Evolutionary conservation across 192 early-diverging fungal species (phyloP).

Genomic region (Umbelopsis isabellina): DNA sequence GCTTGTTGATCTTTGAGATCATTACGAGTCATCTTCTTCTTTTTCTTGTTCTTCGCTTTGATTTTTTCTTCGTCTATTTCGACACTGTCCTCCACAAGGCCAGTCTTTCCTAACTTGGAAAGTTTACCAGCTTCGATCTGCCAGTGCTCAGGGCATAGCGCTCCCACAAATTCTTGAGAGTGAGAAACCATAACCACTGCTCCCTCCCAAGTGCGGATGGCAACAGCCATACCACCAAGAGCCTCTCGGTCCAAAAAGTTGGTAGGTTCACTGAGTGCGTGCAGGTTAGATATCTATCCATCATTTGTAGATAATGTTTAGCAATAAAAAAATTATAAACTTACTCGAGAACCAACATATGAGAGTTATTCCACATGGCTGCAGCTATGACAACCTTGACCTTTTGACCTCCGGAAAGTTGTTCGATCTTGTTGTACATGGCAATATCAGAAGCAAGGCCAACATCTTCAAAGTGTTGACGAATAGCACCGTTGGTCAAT

Average conservation of each 20-base stretch:
- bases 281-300: constrained; percentile 52
- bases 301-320: not conserved
- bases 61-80: constrained; percentile 49
- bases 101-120: constrained; percentile 45
- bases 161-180: constrained; percentile 72
- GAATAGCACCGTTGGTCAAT: constrained; percentile 67
- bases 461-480: constrained; percentile 72
- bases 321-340: constrained; percentile 67
- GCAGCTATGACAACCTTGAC: constrained; percentile 86
- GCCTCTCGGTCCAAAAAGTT: constrained; percentile 79
- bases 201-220: constrained; percentile 74
- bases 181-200: constrained; percentile 85
- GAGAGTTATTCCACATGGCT: constrained; percentile 85
- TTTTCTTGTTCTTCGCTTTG: constrained; percentile 53
- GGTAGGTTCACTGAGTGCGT: constrained; percentile 47
- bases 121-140: constrained; percentile 59
- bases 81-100: constrained; percentile 46
- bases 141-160: constrained; percentile 75
- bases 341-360: constrained; percentile 77
- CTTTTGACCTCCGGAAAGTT: constrained; percentile 84
- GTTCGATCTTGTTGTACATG: constrained; percentile 73
- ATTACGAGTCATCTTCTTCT: constrained; percentile 60
- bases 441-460: constrained; percentile 80
- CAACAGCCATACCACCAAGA: constrained; percentile 72
- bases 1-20: constrained; percentile 53